Conservation (phyloP, 192 early-diverging fungal species). For the Gamsiella multidivaricata region DNA sequence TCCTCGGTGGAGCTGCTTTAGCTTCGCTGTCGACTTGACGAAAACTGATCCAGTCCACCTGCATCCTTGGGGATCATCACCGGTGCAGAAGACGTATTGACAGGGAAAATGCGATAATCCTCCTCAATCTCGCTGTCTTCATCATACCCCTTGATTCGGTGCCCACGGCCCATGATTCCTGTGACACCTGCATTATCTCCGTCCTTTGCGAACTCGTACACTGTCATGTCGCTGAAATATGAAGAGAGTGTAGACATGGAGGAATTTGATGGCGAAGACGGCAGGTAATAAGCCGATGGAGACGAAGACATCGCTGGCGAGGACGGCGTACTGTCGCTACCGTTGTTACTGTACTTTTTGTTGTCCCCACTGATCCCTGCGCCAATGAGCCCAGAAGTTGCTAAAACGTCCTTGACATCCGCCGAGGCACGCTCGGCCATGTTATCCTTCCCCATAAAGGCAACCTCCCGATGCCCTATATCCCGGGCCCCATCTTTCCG, state of each 20-base stretch:
- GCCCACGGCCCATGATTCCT: too few relatives aligned
- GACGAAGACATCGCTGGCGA: background rate
- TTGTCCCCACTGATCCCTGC: too few relatives aligned
- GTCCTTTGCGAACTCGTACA: background rate
- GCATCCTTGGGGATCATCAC: background rate
- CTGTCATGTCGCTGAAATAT: background rate
- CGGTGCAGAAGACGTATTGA: background rate
- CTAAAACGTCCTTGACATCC: too few relatives aligned
- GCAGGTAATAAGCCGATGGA: slow-evolving; percentile 1
- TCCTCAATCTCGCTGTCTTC: slow-evolving; percentile 20
- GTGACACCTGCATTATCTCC: background rate
- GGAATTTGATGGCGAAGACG: slow-evolving; percentile 8
- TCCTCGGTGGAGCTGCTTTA: too few relatives aligned
- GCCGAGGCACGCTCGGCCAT: too few relatives aligned
- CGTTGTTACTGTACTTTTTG: background rate
- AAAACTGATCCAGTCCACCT: background rate
- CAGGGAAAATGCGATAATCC: slow-evolving; percentile 25
- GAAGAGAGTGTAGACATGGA: slow-evolving; percentile 7
- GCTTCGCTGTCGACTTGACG: too few relatives aligned
- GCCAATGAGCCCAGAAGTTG: too few relatives aligned
- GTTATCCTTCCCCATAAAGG: too few relatives aligned
- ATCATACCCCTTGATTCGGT: too few relatives aligned
- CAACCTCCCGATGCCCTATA: too few relatives aligned
- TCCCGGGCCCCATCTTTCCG: too few relatives aligned
- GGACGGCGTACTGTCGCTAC: background rate